phyloP scores from a whole-genome alignment of 2,329 filamentous ascomycete genomes.

The Aspergillus latus region DNA sequence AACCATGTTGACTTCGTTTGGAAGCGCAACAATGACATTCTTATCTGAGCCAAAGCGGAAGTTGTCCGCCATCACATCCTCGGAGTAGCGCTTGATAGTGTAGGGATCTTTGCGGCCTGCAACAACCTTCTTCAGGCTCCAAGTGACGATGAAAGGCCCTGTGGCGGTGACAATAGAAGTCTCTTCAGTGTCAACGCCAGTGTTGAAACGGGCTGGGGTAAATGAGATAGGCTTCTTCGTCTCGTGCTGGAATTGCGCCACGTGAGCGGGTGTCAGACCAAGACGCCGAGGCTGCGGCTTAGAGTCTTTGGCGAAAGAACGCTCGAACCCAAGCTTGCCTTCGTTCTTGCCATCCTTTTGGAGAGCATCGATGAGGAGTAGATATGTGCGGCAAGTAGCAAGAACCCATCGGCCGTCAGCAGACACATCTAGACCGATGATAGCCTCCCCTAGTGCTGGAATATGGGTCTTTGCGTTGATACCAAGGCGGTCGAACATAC shows the following conservation, averaged over 20 bases:
- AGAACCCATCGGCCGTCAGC: constrained; percentile 95
- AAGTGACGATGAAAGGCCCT: constrained; percentile 94
- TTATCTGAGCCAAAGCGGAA: constrained; percentile 97
- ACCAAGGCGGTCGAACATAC: constrained; percentile 91
- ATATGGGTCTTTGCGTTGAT: constrained; percentile 98
- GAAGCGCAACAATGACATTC: constrained; percentile 94
- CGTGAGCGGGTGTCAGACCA: constrained; percentile 83
- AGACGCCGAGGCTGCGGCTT: constrained; percentile 93
- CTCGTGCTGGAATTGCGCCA: constrained; percentile 96
- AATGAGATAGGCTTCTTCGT: constrained; percentile 84
- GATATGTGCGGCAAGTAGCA: constrained; percentile 89
- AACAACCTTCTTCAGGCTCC: constrained; percentile 89
- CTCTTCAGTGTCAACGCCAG: constrained; percentile 74
- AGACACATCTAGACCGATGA: constrained; percentile 91
- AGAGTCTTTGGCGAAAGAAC: constrained; percentile 82
- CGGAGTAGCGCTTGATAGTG: constrained; percentile 91
- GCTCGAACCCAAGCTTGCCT: constrained; percentile 97
- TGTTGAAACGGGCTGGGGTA: constrained; percentile 91
- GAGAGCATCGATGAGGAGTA: constrained; percentile 86
- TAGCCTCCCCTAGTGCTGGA: constrained; percentile 89
- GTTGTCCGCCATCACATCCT: constrained; percentile 96
- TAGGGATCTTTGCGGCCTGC: constrained; percentile 82
- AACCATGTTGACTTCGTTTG: constrained; percentile 98
- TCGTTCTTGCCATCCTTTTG: constrained; percentile 95
- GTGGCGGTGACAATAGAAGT: constrained; percentile 96